A percentile compares a stretch with the other conserved stretches of the same genome.
Evolutionary conservation across 2,329 filamentous ascomycete genomes (phyloP).

Genomic region (Talaromyces funiculosus): DNA sequence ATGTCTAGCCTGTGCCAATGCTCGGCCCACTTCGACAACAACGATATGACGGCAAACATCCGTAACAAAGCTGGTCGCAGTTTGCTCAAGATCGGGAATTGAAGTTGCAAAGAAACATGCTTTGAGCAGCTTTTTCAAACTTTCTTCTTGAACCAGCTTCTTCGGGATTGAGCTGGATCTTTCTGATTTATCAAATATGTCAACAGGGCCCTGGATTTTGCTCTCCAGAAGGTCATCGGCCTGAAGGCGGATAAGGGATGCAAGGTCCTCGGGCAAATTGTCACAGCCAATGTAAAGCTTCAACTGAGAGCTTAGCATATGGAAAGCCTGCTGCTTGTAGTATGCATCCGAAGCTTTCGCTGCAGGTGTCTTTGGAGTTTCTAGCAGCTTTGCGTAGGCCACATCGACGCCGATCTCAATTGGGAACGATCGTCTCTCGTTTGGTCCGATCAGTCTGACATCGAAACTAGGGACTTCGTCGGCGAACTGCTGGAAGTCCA

Average conservation of each 20-base stretch:
- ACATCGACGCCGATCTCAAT: slow-evolving; percentile 79
- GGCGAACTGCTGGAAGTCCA: slow-evolving; percentile 76
- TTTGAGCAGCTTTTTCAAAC: slow-evolving; percentile 80
- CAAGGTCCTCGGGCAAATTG: slow-evolving; percentile 80
- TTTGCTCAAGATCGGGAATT: slow-evolving; percentile 69
- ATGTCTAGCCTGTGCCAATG: slow-evolving; percentile 75
- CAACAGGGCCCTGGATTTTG: slow-evolving; percentile 65
- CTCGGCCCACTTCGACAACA: slow-evolving; percentile 78
- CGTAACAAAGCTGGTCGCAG: slow-evolving; percentile 68
- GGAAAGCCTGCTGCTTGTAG: slow-evolving; percentile 90
- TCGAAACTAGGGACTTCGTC: slow-evolving; percentile 88
- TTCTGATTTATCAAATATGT: slow-evolving; percentile 67
- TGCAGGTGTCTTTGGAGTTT: slow-evolving; percentile 60
- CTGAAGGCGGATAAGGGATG: slow-evolving; percentile 76
- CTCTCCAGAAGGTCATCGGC: slow-evolving; percentile 74
- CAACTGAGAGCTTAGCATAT: slow-evolving; percentile 78
- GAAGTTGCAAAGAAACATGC: slow-evolving; percentile 81
- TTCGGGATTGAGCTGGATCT: slow-evolving; percentile 79
- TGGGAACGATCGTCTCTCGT: slow-evolving; percentile 81
- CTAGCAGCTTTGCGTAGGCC: slow-evolving; percentile 81
- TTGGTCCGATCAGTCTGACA: slow-evolving; percentile 80
- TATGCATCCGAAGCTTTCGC: slow-evolving; percentile 65
- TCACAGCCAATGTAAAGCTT: slow-evolving; percentile 89
- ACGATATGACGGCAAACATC: slow-evolving; percentile 87
- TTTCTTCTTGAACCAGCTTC: slow-evolving; percentile 75